A percentile compares a stretch with the other conserved stretches of the same genome.
phyloP scores from a whole-genome alignment of 2,329 filamentous ascomycete genomes.

The Dactylellina drechsleri region DNA sequence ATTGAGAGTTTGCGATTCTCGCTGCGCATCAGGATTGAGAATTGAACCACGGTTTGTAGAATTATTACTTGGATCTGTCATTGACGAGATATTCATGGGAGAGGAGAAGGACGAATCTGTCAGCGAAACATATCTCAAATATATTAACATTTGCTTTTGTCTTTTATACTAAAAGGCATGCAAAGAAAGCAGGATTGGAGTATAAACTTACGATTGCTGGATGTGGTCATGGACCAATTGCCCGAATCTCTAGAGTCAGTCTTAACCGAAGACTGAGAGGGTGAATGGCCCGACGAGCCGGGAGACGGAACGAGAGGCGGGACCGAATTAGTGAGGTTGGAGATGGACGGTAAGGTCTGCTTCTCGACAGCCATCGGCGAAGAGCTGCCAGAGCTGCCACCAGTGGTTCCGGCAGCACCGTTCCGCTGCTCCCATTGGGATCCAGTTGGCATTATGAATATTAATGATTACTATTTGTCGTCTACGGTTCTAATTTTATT shows the following conservation, averaged over 20 bases:
- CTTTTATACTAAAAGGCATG: constrained; percentile 2
- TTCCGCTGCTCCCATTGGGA: constrained; percentile 46
- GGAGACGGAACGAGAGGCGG: constrained; percentile 47
- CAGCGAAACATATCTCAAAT: constrained; percentile 30
- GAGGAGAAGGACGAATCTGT: constrained; percentile 57
- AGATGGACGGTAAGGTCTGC: constrained; percentile 53
- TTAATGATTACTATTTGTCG: constrained; percentile 4
- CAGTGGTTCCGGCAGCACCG: constrained; percentile 8
- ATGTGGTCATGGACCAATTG: constrained; percentile 59
- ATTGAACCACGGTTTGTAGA: constrained; percentile 33
- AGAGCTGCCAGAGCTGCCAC: constrained; percentile 17
- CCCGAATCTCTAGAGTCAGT: constrained; percentile 58
- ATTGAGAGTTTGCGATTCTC: constrained; percentile 56
- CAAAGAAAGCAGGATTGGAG: constrained; percentile 3
- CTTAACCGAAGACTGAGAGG: constrained; percentile 51
- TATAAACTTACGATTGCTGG: constrained; percentile 57
- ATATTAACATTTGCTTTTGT: constrained; percentile 26
- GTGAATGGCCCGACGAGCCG: constrained; percentile 48
- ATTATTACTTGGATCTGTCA: constrained; percentile 54
- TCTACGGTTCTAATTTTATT: not conserved
- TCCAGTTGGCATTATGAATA: constrained; percentile 34
- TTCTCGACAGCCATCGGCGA: constrained; percentile 47
- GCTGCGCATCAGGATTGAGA: constrained; percentile 52
- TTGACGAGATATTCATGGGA: constrained; percentile 58
- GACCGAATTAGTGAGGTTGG: constrained; percentile 49